A percentile compares a stretch with the other conserved stretches of the same genome.
phyloP scores from a whole-genome alignment of 495 filamentous ascomycete species.

The Neurospora africana region DNA sequence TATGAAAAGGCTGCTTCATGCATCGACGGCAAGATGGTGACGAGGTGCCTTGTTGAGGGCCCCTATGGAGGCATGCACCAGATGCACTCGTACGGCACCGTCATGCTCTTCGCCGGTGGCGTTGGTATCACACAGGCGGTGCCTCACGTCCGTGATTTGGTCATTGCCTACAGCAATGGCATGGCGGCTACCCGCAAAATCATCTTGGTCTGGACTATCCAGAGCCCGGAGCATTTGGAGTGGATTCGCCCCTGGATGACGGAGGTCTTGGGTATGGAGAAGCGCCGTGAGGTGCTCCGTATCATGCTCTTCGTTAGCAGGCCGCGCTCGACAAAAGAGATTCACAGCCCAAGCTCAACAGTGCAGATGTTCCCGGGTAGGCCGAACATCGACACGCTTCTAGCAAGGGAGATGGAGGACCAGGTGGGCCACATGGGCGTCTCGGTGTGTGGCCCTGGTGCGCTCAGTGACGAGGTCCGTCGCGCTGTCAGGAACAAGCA shows the following conservation, averaged over 20 bases:
- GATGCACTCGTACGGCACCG: conserved; percentile 71
- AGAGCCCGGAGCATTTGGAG: conserved; percentile 75
- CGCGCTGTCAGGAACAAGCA: conserved; percentile 57
- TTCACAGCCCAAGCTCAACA: conserved; percentile 66
- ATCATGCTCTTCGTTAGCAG: conserved; percentile 87
- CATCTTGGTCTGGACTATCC: conserved; percentile 83
- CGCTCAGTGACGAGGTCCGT: conserved; percentile 79
- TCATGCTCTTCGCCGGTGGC: conserved; percentile 76
- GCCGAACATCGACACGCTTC: conserved; percentile 53
- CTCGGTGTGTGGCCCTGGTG: conserved; percentile 81
- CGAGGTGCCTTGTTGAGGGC: conserved; percentile 63
- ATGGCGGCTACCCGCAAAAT: conserved; percentile 70
- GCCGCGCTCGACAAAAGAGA: conserved; percentile 67
- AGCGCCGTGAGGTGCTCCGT: conserved; percentile 67
- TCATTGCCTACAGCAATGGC: conserved; percentile 55
- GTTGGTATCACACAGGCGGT: conserved; percentile 86
- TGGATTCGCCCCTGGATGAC: conserved; percentile 98
- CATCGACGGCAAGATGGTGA: conserved; percentile 48
- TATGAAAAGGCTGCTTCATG: conserved; percentile 55
- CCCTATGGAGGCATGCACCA: conserved; percentile 65
- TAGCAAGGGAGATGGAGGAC: conserved; percentile 66
- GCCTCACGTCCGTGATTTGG: conserved; percentile 62
- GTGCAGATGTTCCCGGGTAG: conserved; percentile 79
- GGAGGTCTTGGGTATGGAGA: conserved; percentile 73
- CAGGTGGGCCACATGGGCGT: conserved; percentile 77